phyloP scores from a whole-genome alignment of 2,329 filamentous ascomycete genomes.

The Penicillium palitans region DNA sequence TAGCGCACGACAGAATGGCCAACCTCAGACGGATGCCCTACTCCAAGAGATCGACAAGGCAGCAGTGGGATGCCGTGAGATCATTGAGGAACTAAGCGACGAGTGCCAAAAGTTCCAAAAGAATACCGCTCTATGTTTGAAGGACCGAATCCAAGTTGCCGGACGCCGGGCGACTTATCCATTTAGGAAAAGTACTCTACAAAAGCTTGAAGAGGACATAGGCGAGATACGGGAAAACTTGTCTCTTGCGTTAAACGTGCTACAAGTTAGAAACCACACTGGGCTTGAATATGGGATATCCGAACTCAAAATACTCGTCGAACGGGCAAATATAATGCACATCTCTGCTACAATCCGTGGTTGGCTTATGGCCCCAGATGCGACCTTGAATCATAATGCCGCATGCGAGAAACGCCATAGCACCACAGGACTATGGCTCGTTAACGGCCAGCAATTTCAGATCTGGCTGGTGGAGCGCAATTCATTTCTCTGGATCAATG shows the following conservation, averaged over 20 bases:
- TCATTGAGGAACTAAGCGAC: constrained; percentile 7
- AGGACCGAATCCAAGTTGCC: constrained; percentile 8
- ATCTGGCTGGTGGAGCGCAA: constrained; percentile 27
- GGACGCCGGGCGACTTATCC: constrained; percentile 24
- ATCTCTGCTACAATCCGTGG: constrained; percentile 27
- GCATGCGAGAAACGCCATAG: constrained; percentile 34
- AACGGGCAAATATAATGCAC: constrained; percentile 16
- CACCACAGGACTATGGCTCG: constrained; percentile 38
- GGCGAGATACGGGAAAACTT: constrained; percentile 34
- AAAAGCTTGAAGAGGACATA: constrained; percentile 43
- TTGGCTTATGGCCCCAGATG: constrained; percentile 43
- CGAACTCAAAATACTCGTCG: constrained; percentile 2
- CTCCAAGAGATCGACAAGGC: constrained; percentile 5
- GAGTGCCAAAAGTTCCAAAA: constrained; percentile 12
- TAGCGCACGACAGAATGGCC: neutral
- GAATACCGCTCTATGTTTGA: neutral
- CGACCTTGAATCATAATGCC: constrained; percentile 36
- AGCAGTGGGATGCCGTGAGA: neutral
- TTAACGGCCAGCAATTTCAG: constrained; percentile 18
- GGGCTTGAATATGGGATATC: constrained; percentile 8
- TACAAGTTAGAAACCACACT: constrained; percentile 28
- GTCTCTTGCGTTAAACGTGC: constrained; percentile 33
- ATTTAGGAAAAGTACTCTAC: constrained; percentile 40
- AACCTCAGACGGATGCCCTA: neutral
- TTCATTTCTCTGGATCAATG: constrained; percentile 34